phyloP scores from a whole-genome alignment of 1,139 yeast genomes.

The Sugiyamaella neomexicana region DNA sequence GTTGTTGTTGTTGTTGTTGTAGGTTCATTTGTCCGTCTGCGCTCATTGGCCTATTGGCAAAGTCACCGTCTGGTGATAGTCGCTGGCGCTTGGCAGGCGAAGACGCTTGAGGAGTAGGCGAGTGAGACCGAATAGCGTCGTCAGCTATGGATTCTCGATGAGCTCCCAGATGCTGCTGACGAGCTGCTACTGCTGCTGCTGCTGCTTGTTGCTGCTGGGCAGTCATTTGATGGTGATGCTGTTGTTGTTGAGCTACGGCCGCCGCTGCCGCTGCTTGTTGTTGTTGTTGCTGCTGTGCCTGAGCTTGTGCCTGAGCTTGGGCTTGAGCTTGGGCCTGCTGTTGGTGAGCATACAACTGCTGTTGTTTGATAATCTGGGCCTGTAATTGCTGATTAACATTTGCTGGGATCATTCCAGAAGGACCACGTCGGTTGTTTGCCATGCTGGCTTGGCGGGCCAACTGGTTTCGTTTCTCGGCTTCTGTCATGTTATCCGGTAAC shows the following conservation, averaged over 20 bases:
- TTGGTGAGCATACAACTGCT: constrained; percentile 28
- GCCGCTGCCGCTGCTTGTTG: constrained; percentile 16
- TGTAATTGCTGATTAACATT: constrained; percentile 30
- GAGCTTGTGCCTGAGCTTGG: constrained; percentile 12
- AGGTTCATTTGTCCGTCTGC: constrained; percentile 23
- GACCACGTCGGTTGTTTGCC: constrained; percentile 25
- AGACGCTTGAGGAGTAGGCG: constrained; percentile 34
- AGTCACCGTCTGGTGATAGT: constrained; percentile 41
- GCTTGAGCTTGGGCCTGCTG: constrained; percentile 20
- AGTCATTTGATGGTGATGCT: constrained; percentile 32
- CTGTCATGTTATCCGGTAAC: constrained; percentile 32
- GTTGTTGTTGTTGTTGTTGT: constrained; percentile 18
- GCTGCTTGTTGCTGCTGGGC: constrained; percentile 31
- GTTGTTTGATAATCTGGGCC: constrained; percentile 33
- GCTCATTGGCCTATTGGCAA: constrained; percentile 26
- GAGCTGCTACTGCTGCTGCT: constrained; percentile 17
- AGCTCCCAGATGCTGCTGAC: constrained; percentile 27
- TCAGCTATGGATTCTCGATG: constrained; percentile 27
- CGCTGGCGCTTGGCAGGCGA: constrained; percentile 43
- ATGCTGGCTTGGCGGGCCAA: constrained; percentile 35
- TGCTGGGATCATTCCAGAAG: constrained; percentile 27
- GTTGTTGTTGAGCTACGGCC: constrained; percentile 24
- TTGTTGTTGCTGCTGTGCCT: constrained; percentile 19
- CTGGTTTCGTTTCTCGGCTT: constrained; percentile 34
- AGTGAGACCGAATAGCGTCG: constrained; percentile 30